A percentile compares a stretch with the other conserved stretches of the same genome.
phyloP scores from a whole-genome alignment of 2,329 filamentous ascomycete genomes.

The Aspergillus awamori region DNA sequence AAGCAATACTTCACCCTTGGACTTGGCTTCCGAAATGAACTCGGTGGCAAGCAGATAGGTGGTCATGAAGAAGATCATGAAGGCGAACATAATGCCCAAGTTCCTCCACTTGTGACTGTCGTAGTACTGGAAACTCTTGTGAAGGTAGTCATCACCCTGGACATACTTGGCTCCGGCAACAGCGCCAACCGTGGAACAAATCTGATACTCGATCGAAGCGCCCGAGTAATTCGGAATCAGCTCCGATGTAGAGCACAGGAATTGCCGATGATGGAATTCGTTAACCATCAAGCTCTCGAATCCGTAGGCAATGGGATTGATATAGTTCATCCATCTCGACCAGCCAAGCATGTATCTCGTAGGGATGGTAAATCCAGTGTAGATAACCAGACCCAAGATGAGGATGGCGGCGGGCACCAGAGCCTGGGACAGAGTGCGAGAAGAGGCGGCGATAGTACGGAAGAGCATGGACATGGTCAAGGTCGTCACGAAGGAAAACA shows the following conservation, averaged over 20 bases:
- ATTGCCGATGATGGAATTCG: constrained; percentile 72
- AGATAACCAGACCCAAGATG: constrained; percentile 50
- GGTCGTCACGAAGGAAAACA: constrained; percentile 73
- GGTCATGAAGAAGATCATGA: constrained; percentile 63
- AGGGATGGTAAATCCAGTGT: constrained; percentile 52
- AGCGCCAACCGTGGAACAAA: constrained; percentile 65
- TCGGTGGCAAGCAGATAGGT: constrained; percentile 69
- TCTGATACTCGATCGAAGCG: constrained; percentile 41
- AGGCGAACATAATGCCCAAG: constrained; percentile 68
- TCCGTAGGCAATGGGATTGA: constrained; percentile 77
- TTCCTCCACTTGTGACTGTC: constrained; percentile 67
- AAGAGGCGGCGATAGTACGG: constrained; percentile 75
- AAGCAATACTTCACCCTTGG: constrained; percentile 75
- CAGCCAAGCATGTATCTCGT: constrained; percentile 70
- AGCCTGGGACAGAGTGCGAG: constrained; percentile 65
- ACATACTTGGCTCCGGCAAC: constrained; percentile 56
- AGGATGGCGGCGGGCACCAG: constrained; percentile 59
- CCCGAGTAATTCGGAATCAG: constrained; percentile 51
- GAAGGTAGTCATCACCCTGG: constrained; percentile 61
- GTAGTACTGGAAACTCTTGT: constrained; percentile 59
- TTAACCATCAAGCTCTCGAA: constrained; percentile 83
- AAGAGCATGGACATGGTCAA: constrained; percentile 86
- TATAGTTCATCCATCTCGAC: constrained; percentile 81
- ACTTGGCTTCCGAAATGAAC: constrained; percentile 65
- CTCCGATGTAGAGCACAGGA: constrained; percentile 45